phyloP scores from a whole-genome alignment of 805 yeast genomes.

The Kazachstania viticola region DNA sequence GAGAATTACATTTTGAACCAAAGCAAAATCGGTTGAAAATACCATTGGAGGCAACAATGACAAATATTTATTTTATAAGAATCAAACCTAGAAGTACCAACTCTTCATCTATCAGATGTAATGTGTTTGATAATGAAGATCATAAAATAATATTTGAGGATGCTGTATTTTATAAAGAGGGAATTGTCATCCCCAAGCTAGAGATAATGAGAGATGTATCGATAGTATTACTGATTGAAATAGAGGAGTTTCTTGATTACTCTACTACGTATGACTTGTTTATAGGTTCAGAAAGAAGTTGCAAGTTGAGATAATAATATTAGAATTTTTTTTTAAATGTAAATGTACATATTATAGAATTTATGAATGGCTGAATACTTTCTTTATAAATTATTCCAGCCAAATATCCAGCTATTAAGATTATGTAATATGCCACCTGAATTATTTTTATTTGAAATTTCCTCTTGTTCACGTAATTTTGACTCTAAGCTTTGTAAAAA shows the following conservation, averaged over 20 bases:
- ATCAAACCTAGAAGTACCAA: constrained; percentile 1
- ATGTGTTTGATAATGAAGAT: constrained; percentile 12
- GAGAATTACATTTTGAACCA: constrained; percentile 5
- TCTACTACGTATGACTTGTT: background rate
- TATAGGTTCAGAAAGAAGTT: constrained; percentile 6
- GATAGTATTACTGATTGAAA: constrained; percentile 12
- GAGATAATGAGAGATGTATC: constrained; percentile 1
- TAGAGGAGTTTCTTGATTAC: constrained; percentile 3
- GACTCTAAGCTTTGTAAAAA: constrained; percentile 20
- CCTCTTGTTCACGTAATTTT: constrained; percentile 21
- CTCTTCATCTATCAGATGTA: constrained; percentile 8
- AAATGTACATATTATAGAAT: background rate
- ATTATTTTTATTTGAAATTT: constrained; percentile 6
- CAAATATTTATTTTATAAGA: constrained; percentile 9
- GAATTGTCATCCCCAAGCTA: constrained; percentile 11
- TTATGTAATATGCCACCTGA: constrained; percentile 16
- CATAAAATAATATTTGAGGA: constrained; percentile 6
- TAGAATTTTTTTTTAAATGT: background rate
- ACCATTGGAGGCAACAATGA: background rate
- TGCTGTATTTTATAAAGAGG: constrained; percentile 6
- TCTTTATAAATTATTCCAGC: constrained; percentile 38
- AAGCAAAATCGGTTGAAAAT: constrained; percentile 6
- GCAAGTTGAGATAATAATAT: background rate
- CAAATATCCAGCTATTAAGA: constrained; percentile 40
- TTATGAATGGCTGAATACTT: background rate